Evolutionary conservation across 83 land plant genomes (phyloP).

Genomic region (Thuja plicata): DNA sequence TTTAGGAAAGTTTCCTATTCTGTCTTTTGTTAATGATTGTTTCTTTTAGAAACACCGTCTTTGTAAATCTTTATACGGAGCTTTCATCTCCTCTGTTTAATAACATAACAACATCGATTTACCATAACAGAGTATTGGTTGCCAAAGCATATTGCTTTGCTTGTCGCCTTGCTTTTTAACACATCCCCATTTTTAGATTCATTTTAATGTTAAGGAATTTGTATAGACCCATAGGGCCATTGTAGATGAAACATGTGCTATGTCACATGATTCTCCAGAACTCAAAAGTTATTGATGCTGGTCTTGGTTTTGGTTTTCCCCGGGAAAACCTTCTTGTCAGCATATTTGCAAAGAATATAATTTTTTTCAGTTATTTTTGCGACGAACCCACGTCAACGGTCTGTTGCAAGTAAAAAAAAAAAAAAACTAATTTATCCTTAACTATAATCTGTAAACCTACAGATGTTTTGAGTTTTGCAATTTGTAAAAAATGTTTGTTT

Average conservation of each 20-base stretch:
- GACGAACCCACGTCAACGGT: background rate
- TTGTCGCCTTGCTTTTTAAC: background rate
- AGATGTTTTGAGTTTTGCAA: background rate
- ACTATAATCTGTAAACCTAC: background rate
- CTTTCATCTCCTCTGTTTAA: too few species aligned
- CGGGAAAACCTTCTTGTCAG: background rate
- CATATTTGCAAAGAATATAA: background rate
- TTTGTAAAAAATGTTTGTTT: too few species aligned
- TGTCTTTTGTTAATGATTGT: too few species aligned
- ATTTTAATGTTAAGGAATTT: too few species aligned
- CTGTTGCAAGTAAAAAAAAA: background rate
- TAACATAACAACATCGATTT: too few species aligned
- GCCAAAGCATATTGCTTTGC: background rate
- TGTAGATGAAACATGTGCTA: background rate
- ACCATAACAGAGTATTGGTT: too few species aligned
- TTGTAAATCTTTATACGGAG: too few species aligned
- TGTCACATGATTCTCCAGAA: background rate
- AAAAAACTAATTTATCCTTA: background rate
- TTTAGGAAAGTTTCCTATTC: too few species aligned
- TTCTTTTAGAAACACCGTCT: too few species aligned
- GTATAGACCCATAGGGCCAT: background rate
- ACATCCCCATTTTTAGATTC: background rate
- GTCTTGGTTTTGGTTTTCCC: background rate
- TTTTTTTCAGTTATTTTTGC: too few species aligned
- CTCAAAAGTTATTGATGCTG: background rate